Base-by-base conservation (phyloP, 768 basidiomycete genomes). In the Mycena chlorophos region DNA sequence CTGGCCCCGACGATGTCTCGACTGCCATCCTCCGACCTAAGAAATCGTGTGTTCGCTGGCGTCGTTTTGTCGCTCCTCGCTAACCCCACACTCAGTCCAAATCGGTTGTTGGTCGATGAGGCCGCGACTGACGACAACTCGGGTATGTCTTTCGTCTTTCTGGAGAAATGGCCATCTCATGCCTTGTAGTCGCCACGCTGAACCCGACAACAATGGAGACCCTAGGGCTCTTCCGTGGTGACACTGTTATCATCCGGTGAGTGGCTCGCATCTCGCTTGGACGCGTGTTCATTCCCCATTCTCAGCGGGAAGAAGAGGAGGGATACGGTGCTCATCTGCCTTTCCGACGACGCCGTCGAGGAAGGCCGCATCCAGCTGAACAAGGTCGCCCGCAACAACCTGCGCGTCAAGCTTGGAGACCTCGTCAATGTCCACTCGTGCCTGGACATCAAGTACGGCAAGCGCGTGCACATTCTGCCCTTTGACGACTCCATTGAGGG, bases 401-500 rank as follows among this genome's bases (percentile, higher is more conserved):
- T 98, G 45, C 91, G 96, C 52, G 93, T 98, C 64, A 98, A 98
- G 78, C 87, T 98, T 39, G 96, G 91, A 39, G 97, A 99, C 72
- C 81, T 98, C 52, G 94, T 94, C 69, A 91, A 91, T 58, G 94
- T 99, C 1, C 95, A 98, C 72, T 86, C 92, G 66, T 98, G 95
- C 70, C 83, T 89, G 56, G 96, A 98, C 67, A 98, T 98, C 81
- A 97, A 98, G 75, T 99, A 99, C 71, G 97, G 97, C 62, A 98
- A 99, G 71, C 88, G 96, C 52, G 85, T 99, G 37, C 97, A 98
- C 69, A 83, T 99, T 57, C 79, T 99, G 16, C 97, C 97, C 1
- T 98, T 99, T 68, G 97, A 98, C 66, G 97, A 99, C 77, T 98
- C 97, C 5, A 78, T 98, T 58, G 97, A 99, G 77, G 97, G 96